Conservation (phyloP, 192 early-diverging fungal genomes). For the Phlyctochytrium planicorne region DNA sequence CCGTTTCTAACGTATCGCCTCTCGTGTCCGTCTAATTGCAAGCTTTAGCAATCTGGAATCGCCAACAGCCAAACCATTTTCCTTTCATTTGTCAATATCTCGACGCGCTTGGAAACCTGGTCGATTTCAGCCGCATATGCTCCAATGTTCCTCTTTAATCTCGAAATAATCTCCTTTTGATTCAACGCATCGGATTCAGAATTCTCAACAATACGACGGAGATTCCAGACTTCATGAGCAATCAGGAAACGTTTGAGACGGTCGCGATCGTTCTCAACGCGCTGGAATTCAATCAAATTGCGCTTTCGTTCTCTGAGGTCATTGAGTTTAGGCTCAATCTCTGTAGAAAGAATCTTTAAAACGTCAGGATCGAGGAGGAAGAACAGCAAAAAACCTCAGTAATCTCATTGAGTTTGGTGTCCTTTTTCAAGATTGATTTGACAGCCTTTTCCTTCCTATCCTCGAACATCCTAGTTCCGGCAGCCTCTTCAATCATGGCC, state of each 20-base stretch:
- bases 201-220: too few species aligned
- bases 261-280: constrained; percentile 87
- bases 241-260: constrained; percentile 74
- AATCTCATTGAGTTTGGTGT: constrained; percentile 92
- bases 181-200: too few species aligned
- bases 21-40: too few species aligned
- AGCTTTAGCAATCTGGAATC: too few species aligned
- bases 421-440: constrained; percentile 93
- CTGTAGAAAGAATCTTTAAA: constrained; percentile 72
- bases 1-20: too few species aligned
- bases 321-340: constrained; percentile 92
- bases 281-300: constrained; percentile 89
- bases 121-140: not conserved
- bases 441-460: constrained; percentile 95
- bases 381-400: constrained; percentile 45
- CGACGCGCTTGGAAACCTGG: not conserved
- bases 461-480: constrained; percentile 98
- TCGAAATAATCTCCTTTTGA: too few species aligned
- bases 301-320: constrained; percentile 83
- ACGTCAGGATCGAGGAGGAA: constrained; percentile 9
- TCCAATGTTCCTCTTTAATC: too few species aligned
- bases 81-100: constrained; percentile 17
- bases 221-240: constrained; percentile 78
- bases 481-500: constrained; percentile 98
- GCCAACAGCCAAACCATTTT: constrained; percentile 16